phyloP scores from a whole-genome alignment of 257 asterid genomes.

The Scutellaria barbata region DNA sequence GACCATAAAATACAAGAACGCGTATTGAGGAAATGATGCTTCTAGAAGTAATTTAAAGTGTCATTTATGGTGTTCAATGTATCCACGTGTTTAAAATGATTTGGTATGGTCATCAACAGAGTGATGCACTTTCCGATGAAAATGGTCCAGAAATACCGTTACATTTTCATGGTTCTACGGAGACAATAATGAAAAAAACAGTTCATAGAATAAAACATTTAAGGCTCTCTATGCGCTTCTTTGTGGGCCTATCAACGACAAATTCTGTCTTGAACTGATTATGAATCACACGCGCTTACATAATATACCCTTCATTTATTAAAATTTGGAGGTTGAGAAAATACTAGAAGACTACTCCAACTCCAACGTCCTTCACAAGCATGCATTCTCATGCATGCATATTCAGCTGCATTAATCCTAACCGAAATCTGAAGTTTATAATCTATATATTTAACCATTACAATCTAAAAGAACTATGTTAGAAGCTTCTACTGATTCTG shows the following conservation, averaged over 20 bases:
- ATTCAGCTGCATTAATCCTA: slow-evolving; percentile 13
- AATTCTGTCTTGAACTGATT: not conserved
- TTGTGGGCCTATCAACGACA: not conserved
- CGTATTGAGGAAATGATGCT: not conserved
- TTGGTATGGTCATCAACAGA: not conserved
- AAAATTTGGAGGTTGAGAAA: too few species aligned
- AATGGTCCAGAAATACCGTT: not conserved
- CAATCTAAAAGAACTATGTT: not conserved
- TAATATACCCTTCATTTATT: not conserved
- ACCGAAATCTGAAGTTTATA: not conserved
- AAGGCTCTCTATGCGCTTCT: not conserved
- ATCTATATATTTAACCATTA: not conserved
- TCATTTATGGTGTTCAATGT: not conserved
- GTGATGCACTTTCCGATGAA: not conserved
- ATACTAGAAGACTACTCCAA: not conserved
- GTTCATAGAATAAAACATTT: not conserved
- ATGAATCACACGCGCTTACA: not conserved
- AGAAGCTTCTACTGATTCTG: not conserved
- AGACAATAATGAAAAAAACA: not conserved
- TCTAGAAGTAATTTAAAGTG: not conserved
- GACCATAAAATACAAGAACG: not conserved
- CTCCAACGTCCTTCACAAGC: slow-evolving; percentile 14
- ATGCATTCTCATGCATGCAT: slow-evolving; percentile 1
- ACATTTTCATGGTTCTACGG: not conserved
- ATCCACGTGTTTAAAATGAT: not conserved